Evolutionary conservation across 108 stramenopile genomes (phyloP), one percentile per base, ranked within the genome.

Genomic region (Cyclotella atomus): DNA sequence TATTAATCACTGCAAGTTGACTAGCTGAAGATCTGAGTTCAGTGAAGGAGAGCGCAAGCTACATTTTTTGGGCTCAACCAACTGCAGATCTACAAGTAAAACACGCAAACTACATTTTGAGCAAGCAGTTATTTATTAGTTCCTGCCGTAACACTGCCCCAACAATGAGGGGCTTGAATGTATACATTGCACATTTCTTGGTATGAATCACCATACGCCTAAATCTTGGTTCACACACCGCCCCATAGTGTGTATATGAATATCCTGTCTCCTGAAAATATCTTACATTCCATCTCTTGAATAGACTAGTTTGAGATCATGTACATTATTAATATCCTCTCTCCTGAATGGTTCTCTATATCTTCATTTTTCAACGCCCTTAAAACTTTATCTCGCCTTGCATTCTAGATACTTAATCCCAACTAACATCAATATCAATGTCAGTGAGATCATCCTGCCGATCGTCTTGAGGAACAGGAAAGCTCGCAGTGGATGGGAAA

Each of bases 401-500:
- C n/a, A n/a, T n/a, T n/a, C n/a, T n/a, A n/a, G n/a, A n/a, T n/a
- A n/a, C n/a, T 55, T 65, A 73, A 17, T 73, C 73, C 73, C 73
- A 73, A n/a, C n/a, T n/a, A 28, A 59, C 57, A 24, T 73, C 72
- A 27, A 73, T 63, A 36, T 73, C 72, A 2, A 64, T 60, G 41
- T 49, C 63, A 53, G 65, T 73, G 28, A 63, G 50, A 52, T 63
- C 61, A 7, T 43, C 49, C 20, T 64, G 73, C 1, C 49, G 36
- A 45, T 65, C 65, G 41, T 73, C 73, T 57, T 65, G 63, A 33
- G 73, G 73, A 44, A 73, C 73, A 54, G 61, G 36, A 54, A 52
- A 61, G 32, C 59, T 71, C 43, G 29, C 34, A 12, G 12, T 23
- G 34, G 59, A 20, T 25, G 16, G 54, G 44, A 56, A 59, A 27